Percentiles rank a stretch among this genome's conserved stretches.
Conservation (phyloP, 495 filamentous ascomycete genomes). For the Xylaria palmicola region DNA sequence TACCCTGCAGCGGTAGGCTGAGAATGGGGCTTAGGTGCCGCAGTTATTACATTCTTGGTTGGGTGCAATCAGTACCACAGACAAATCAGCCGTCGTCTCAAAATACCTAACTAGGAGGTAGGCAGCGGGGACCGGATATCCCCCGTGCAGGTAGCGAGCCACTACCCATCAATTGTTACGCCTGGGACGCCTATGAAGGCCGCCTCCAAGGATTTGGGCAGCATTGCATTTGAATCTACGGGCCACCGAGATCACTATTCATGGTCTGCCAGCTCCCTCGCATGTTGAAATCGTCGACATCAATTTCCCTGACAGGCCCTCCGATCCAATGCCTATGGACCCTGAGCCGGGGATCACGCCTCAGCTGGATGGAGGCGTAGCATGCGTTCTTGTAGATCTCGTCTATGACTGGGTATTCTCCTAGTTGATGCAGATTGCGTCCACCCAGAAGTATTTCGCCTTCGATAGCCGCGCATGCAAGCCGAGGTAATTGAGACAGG, state of each 20-base stretch:
- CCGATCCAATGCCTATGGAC: background rate
- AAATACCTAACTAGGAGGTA: too few species aligned
- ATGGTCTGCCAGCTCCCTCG: background rate
- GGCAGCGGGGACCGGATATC: too few species aligned
- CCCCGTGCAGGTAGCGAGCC: too few species aligned
- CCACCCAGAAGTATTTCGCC: constrained; percentile 21
- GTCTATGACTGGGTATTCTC: constrained; percentile 19
- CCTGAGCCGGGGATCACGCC: constrained; percentile 8
- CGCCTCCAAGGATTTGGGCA: too few species aligned
- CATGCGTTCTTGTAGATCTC: constrained; percentile 25
- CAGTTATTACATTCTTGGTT: too few species aligned
- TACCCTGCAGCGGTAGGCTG: too few species aligned
- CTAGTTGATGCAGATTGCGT: constrained; percentile 27
- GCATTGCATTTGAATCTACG: too few species aligned
- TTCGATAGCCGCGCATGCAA: background rate
- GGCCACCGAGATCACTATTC: constrained; percentile 9
- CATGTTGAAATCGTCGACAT: constrained; percentile 12
- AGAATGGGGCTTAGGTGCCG: too few species aligned
- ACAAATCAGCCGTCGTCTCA: too few species aligned
- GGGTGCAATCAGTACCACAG: too few species aligned
- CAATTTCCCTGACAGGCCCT: constrained; percentile 8
- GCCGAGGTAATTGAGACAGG: constrained; percentile 21
- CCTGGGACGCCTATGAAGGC: too few species aligned
- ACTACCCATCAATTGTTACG: too few species aligned
- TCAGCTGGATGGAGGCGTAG: constrained; percentile 28